phyloP scores from a whole-genome alignment of 345 rosid species.

The Barbarea vulgaris region DNA sequence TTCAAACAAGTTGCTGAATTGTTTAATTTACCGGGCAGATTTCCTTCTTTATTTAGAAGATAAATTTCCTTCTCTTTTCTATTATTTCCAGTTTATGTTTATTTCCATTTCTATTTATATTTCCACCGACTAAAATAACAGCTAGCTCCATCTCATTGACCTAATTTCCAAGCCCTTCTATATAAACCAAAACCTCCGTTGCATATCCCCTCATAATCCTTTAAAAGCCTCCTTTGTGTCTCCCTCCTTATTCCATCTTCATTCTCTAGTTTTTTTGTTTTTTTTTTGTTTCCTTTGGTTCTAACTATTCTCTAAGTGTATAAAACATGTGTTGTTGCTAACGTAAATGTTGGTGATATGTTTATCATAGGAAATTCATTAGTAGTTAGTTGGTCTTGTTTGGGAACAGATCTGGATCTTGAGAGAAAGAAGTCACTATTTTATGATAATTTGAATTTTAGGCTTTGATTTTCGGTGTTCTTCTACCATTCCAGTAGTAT shows the following conservation, averaged over 20 bases:
- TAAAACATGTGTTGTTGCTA: not conserved
- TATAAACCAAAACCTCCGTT: constrained; percentile 34
- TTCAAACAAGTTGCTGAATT: constrained; percentile 27
- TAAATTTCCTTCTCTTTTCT: constrained; percentile 10
- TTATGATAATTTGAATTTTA: not conserved
- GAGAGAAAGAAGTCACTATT: not conserved
- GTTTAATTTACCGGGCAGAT: constrained; percentile 30
- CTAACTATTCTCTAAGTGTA: not conserved
- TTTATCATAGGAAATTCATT: not conserved
- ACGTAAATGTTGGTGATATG: not conserved
- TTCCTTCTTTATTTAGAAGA: too few relatives aligned
- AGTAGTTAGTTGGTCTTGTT: not conserved
- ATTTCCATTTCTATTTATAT: constrained; percentile 13
- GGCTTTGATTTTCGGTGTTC: not conserved
- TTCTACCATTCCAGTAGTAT: not conserved
- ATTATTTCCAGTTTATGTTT: not conserved
- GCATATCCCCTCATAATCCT: not conserved
- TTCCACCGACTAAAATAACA: constrained; percentile 4
- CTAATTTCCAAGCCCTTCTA: constrained; percentile 39
- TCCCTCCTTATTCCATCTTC: not conserved
- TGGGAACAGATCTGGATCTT: constrained; percentile 16
- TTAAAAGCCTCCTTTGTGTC: constrained; percentile 27
- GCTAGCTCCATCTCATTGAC: constrained; percentile 26
- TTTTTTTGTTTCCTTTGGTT: not conserved
- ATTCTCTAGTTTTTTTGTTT: not conserved